Evolutionary conservation across 257 asterid genomes (phyloP), one percentile per base, ranked within the genome.

Genomic region (Fraxinus americana): DNA sequence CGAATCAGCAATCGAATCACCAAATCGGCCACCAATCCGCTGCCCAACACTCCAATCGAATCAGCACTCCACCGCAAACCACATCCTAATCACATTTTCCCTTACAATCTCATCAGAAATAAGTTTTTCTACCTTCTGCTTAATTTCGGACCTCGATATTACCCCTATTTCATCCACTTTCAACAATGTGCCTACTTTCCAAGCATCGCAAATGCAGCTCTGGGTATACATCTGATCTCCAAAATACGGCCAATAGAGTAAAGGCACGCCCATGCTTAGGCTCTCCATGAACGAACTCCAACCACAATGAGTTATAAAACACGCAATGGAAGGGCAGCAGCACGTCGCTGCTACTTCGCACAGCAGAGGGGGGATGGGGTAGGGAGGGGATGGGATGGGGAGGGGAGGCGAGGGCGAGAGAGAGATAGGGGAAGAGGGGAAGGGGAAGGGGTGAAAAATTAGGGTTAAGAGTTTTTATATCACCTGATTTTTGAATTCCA

Each of bases 201-300:
- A 91, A 0, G 70, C 79, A 13, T 87, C 90, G 41, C 90, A 87
- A 0, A 88, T 78, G n/a, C 88, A 84, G 2, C 78, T 85, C 66
- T 74, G 78, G 0, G 82, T 79, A 54, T 88, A 87, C 86, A 87
- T 21, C 16, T 91, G 97, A 79, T 89, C 97, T 16, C 87, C 94
- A 67, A 89, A 89, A 39, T 88, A 90, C 9, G 97, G 91, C 93
- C 94, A 90, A 43, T 94, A 88, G 5, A 91, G 76, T 54, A 86
- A 17, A 8, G 93, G 94, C 9, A 90, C 94, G 0, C 97, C 94
- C 66, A 61, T 70, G 81, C 89, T 87, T 80, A 87, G 7, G 69
- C 97, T 83, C 85, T 91, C 97, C 87, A 88, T 11, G 8, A 82
- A 69, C 7, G 97, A 91, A 38, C 85, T 82, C 94, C 93, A 91